Evolutionary conservation across 345 rosid genomes (phyloP), one percentile per base, ranked within the genome.

Genomic region (Clarkia xantiana): DNA sequence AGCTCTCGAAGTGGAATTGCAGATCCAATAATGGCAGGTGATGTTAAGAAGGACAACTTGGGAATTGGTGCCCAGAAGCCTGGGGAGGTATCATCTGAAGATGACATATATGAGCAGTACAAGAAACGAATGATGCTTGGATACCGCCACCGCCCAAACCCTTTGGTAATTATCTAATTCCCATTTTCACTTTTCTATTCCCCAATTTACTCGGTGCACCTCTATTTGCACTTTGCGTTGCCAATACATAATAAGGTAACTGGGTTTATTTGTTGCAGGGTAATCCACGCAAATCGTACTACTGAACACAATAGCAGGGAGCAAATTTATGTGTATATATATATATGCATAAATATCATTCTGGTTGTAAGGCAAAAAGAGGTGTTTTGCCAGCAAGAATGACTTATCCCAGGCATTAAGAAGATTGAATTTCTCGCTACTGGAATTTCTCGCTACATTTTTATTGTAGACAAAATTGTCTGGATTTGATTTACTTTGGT

Each of bases 111-210:
- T 40, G 99, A 91, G 71, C 99, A 87, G 68, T 91, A 91, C 55
- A 91, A 91, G 83, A 91, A 91, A 84, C 81, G 96, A 39, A 91
- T 91, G 96, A 91, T 91, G 96, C 94, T 91, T 40, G 99, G 99
- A 44, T 91, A 91, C 69, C 80, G 84, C 45, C 47, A 91, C 62
- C 77, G 96, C 55, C 99, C 99, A 41, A 91, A 91, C 65, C 99
- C 99, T 49, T 68, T 87, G 94, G 99, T 87, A 84, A 40, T 6
- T 13, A 36, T 15, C 42, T 59, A 2, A 23, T 17, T 42, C 49
- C 1, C 50, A 6, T 9, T 5, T 15, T 42, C 11, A 11, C 3
- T 39, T 47, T 25, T 11, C 5, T 22, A 22, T 22, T 29, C 36
- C 36, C 36, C 36, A 1, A 5, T 7, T 22, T 22, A 3, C 29